Base-by-base conservation (phyloP, 257 asterid species). In the Ehretia macrophylla region DNA sequence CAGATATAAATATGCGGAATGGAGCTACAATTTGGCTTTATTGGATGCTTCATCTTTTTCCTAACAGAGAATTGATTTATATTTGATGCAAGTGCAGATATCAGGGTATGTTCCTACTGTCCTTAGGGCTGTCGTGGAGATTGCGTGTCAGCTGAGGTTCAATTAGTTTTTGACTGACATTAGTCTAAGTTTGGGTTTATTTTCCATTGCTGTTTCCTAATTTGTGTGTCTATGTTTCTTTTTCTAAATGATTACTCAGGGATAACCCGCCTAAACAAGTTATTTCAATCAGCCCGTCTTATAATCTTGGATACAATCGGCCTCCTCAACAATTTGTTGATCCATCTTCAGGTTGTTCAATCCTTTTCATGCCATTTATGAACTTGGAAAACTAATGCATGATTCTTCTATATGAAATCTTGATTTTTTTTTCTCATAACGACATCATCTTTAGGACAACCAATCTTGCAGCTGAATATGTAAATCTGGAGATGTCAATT, bases 221-320 rank as follows among this genome's bases (percentile, higher is more conserved):
- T 47, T 18, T 21, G 55, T 68, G 32, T 48, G 19, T 11, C 16
- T 51, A 8, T 18, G 40, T 54, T 62, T 35, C 56, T 27, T 54
- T 19, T 44, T 64, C 16, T 12, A 55, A 57, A 10, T 42, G 16
- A 51, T 67, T 63, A 56, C 70, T 59, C 81, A 93, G 97, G 80
- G 95, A 85, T 70, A 85, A 83, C 61, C 96, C 97, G 8, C 95
- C 97, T 53, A 86, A 83, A 67, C 96, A 93, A 85, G 97, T 86
- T 48, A 84, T 89, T 70, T 77, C 96, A 16, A 70, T 86, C 72
- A 89, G 73, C 68, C 94, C 94, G 37, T 56, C 95, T 45, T 66
- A 75, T 75, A 81, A 73, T 73, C 40, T 3, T 59, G 93, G 89
- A 58, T 64, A 70, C 48, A 84, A 63, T 66, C 77, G 84, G 57